Base-by-base conservation (phyloP, 352 stramenopile genomes). In the Pythium folliculosum region DNA sequence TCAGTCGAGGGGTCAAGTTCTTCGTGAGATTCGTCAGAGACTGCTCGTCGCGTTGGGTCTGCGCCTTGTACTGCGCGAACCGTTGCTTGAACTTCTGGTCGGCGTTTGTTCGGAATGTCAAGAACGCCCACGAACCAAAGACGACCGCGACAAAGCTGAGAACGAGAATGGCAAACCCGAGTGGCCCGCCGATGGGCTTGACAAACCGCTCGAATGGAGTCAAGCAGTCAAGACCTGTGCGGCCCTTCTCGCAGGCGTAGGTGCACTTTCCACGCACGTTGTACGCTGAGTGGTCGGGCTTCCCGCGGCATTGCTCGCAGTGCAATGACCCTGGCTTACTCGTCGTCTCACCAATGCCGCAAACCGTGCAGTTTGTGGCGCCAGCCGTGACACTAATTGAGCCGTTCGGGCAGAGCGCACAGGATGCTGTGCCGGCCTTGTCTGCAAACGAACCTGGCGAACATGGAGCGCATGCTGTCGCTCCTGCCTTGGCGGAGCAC, bases 131-230 rank as follows among this genome's bases (percentile, higher is more conserved):
- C 4, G 73, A 77, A 19, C 77, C 80, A 63, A 92, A 89, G 19
- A 93, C 74, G 21, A 80, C 43, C 0, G 60, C 63, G 1, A 73
- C 80, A n/a, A 88, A 66, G 60, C 63, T 70, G 64, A 90, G 80
- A 9, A 94, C 80, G 3, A 95, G 59, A 53, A 92, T 63, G 14
- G 89, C 76, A 66, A 95, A 95, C 23, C 84, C 84, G 5, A 95
- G 50, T 5, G 81, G 77, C 5, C 88, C 88, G 49, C 86, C 88
- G 49, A 95, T 91, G 25, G 86, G 86, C 59, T 93, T 86, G 27
- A 93, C 73, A 25, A 95, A 80, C 1, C 82, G 78, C 65, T 95
- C 88, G 55, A 95, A 95, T 1, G 88, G 88, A 1, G 88, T 95
- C 44, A 94, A 71, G 57, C 88, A 95, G 60, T 93, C 81, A 0